Conservation (phyloP, 2,329 filamentous ascomycete species). For the Aspergillus udagawae region DNA sequence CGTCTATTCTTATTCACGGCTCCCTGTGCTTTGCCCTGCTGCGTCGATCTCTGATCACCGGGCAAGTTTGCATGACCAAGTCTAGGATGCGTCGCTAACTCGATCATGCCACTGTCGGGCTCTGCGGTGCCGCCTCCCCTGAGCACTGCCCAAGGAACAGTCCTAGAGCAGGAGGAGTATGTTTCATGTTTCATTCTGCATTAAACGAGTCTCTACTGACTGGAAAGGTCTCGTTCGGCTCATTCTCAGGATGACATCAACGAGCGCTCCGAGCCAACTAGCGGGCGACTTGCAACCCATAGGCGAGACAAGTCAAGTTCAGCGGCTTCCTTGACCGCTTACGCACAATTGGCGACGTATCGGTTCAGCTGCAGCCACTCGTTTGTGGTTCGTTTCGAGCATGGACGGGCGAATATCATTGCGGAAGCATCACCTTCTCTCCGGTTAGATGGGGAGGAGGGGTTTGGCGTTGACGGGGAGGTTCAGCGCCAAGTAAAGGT, state of each 20-base stretch:
- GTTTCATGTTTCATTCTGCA: not conserved
- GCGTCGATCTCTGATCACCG: not conserved
- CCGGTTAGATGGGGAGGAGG: slow-evolving; percentile 21
- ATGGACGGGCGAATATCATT: slow-evolving; percentile 44
- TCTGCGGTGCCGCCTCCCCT: slow-evolving; percentile 4
- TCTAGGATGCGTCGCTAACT: not conserved
- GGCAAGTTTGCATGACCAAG: not conserved
- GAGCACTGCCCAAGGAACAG: slow-evolving; percentile 5
- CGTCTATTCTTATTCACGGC: not conserved
- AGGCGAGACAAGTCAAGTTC: slow-evolving; percentile 10
- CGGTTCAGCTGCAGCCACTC: slow-evolving; percentile 39
- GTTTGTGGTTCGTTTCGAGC: slow-evolving; percentile 49
- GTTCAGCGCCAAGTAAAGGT: slow-evolving; percentile 18
- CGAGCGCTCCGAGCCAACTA: not conserved
- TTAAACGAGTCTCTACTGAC: not conserved
- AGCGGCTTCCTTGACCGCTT: slow-evolving; percentile 39
- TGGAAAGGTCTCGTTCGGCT: not conserved
- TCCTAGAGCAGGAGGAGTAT: slow-evolving; percentile 13
- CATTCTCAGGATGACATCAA: not conserved
- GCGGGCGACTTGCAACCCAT: too few species aligned
- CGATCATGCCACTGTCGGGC: slow-evolving; percentile 9
- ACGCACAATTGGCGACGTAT: slow-evolving; percentile 48
- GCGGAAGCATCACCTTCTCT: slow-evolving; percentile 47
- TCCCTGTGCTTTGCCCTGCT: not conserved
- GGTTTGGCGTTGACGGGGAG: slow-evolving; percentile 13